Base-by-base conservation (phyloP, 1,139 yeast genomes). In the Saccharomyces hybrid region DNA sequence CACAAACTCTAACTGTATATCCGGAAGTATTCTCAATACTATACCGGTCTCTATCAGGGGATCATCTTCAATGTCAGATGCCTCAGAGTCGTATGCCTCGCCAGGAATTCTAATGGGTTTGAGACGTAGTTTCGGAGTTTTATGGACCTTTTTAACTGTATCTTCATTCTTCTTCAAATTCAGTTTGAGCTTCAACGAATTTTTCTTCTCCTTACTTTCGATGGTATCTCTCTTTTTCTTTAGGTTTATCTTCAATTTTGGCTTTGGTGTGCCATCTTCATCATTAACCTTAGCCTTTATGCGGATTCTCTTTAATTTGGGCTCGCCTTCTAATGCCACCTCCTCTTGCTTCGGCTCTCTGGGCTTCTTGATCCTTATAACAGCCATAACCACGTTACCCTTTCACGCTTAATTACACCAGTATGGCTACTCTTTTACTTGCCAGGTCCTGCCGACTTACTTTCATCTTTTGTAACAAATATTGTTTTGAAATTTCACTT, bases 51-150 rank as follows among this genome's bases (percentile, higher is more conserved):
- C 98, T 27, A 90, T 75, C 61, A 89, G 74, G 0, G 99, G 99
- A 66, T 93, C 98, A 57, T 90, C 97, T 68, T 93, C 99, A 48
- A 89, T 75, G 64, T 93, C 98, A 1, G 97, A 96, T 9, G 96
- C 98, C 65, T 93, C 99, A 1, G 96, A 87, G 67, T 93, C 99
- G 70, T 93, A 93, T 0, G 98, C 98, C 63, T 91, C 96, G 1
- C 96, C 96, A 0, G 96, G 95, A 8, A 86, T 78, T 61, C 96
- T 74, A 0, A 88, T 85, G 0, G 96, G 95, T 65, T 88, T 89
- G 55, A 91, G 83, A 58, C 95, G 74, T 54, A 89, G 83, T 49
- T 83, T 75, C 0, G 93, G 91, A 0, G 83, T 75, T 50, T 67
- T 69, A 29, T 65, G 56, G 14, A 62, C 56, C 62, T 62, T 58